Base-by-base conservation (phyloP, 2,329 filamentous ascomycete species). In the Aspergillus caelatus region DNA sequence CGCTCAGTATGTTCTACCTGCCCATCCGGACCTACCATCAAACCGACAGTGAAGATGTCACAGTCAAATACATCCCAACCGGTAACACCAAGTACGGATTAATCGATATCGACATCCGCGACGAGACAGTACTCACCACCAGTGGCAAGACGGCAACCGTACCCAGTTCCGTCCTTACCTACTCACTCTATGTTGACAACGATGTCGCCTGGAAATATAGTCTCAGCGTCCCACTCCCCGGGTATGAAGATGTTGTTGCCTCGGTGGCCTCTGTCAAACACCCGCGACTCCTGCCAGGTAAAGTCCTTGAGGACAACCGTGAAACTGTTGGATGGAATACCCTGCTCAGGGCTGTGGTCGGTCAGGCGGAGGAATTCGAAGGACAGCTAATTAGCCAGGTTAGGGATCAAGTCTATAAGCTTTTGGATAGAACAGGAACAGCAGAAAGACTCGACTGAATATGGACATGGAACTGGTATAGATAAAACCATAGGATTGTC, bases 1-100 rank as follows among this genome's bases (percentile, higher is more conserved):
- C 95, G 0, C 77, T 99, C 58, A 96, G 89, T 75, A 96, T 98
- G 84, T 99, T 99, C 75, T 97, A 95, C 70, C 86, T 95, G 5
- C 95, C 95, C 0, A 81, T 94, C 28, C 85, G 90, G 2, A 94
- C 93, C 0, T 99, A 98, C 77, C 84, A 83, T 68, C 93, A 97
- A 78, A 87, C 85, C 1, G 93, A 96, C 68, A 85, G 89, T 1
- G 88, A 94, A 70, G 95, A 98, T 78, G 87, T 97, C 12, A 85
- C 89, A 74, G 84, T 98, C 67, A 92, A 94, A 88, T 96, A 86
- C 82, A 86, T 86, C 53, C 91, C 94, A 2, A 87, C 90, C 63
- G 94, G 94, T 1, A 94, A 93, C 72, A 93, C 89, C 66, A 98
- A 98, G 76, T 94, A 97, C 77, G 93, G 93, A 1, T 87, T 89